Base-by-base conservation (phyloP, 192 early-diverging fungal species). In the Gryganskiella cystojenkinii region DNA sequence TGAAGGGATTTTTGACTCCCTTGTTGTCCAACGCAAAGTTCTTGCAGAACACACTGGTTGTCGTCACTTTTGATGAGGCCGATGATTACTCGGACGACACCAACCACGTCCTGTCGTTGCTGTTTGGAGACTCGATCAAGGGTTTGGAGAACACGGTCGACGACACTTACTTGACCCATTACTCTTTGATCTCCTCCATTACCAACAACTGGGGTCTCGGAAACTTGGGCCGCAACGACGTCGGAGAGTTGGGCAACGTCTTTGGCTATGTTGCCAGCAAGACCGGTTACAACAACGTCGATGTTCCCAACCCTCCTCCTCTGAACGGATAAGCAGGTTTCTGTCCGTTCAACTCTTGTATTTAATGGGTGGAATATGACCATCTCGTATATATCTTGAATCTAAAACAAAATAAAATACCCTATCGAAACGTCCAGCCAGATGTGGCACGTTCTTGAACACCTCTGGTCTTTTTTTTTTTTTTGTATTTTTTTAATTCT, bases 201-300 rank as follows among this genome's bases (percentile, higher is more conserved):
- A 86, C 89, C 58, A 27, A 82, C 40, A 88, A 88, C 83, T 92
- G 88, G 86, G 81, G 71, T 59, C 71, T 92, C 14, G 82, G 76
- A 15, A 82, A 79, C 69, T 70, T 91, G 35, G 87, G 86, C 9
- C 54, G 80, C 19, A 81, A 75, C 58, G 91, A 92, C 71, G 71
- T 78, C 22, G 80, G 64, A 46, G 80, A 57, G 34, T 50, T 65
- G 28, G 75, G 83, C 35, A 86, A 87, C 60, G 73, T 85, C 43
- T 85, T 82, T 22, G 42, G 25, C 11, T 73, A 79, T 50, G 56
- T 70, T 22, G 74, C 82, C 22, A 43, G 53, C 17, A 34, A 54
- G 11, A 63, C 80, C 17, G 62, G 66, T 14, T 80, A 81, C 74
- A 61, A 63, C 33, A 84, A 84, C 22, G 67, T 69, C 19, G 58